Evolutionary conservation across 768 basidiomycete species (phyloP).

Genomic region (Boletus rex-veris): DNA sequence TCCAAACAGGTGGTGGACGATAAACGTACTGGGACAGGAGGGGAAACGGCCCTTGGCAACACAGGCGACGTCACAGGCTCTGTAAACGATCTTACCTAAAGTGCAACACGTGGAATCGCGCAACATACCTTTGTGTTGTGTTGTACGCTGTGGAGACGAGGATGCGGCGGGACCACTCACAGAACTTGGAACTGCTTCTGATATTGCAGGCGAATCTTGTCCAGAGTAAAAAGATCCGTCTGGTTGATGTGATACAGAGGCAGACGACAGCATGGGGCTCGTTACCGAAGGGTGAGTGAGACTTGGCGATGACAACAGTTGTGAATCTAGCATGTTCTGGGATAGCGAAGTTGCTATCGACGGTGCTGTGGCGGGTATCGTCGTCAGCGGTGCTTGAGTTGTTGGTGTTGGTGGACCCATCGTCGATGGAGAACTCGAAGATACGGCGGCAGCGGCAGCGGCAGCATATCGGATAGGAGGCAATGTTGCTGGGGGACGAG

Average conservation of each 20-base stretch:
- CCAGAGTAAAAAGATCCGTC: conserved; percentile 69
- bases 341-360: conserved; percentile 37
- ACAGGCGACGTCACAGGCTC: conserved; percentile 47
- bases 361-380: conserved; percentile 35
- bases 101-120: conserved; percentile 14
- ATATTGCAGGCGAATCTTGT: conserved; percentile 69
- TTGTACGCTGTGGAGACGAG: conserved; percentile 56
- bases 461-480: conserved; percentile 89
- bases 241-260: conserved; percentile 58
- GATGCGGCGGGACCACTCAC: conserved; percentile 48
- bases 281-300: conserved; percentile 81
- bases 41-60: conserved; percentile 40
- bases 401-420: conserved; percentile 29
- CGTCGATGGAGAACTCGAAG: conserved; percentile 21
- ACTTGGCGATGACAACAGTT: conserved; percentile 66
- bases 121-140: conserved; percentile 47
- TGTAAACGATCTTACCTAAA: conserved; percentile 28
- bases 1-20: conserved; percentile 2
- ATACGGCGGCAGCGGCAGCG: conserved; percentile 64
- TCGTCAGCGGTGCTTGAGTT: conserved; percentile 32
- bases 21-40: conserved; percentile 40
- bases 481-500: conserved; percentile 49
- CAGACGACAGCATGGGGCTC: conserved; percentile 78
- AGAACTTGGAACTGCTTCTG: conserved; percentile 54
- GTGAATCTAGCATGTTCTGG: conserved; percentile 34